Evolutionary conservation across 2,329 filamentous ascomycete species (phyloP), one percentile per base, ranked within the genome.

Genomic region (Colletotrichum salicis): DNA sequence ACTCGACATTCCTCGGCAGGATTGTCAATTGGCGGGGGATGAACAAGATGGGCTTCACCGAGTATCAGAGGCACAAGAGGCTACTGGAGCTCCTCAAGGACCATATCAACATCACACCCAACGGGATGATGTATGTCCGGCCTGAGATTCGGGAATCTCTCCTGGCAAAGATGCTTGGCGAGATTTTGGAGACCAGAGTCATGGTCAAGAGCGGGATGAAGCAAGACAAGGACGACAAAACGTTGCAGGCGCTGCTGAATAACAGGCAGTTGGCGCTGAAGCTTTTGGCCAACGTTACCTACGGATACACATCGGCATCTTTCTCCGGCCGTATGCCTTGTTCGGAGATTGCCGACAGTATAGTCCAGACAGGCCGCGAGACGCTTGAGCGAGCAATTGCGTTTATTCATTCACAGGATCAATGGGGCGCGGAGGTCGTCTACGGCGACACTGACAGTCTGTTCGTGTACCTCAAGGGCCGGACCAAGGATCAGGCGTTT

Each of bases 151-250:
- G 96, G 37, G 97, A 95, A 81, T 97, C 95, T 0, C 86, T 99
- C 5, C 86, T 99, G 4, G 96, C 96, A 4, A 98, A 97, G 83
- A 99, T 99, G 96, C 85, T 99, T 73, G 92, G 93, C 3, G 96
- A 99, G 82, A 97, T 99, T 29, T 86, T 99, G 13, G 96, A 98
- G 81, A 98, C 96, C 6, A 90, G 96, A 73, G 92, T 98, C 45
- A 99, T 99, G 96, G 93, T 99, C 70, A 99, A 99, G 82, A 94
- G 91, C 76, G 95, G 96, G 13, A 98, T 99, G 96, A 97, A 97
- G 80, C 86, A 91, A 71, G 94, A 97, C 82, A 96, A 95, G 79
- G 92, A 96, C 68, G 95, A 98, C 83, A 95, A 91, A 79, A 89
- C 90, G 0, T 83, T 98, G 19, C 96, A 98, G 77, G 92, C 93